Evolutionary conservation across 768 basidiomycete species (phyloP), one percentile per base, ranked within the genome.

Genomic region (Mycena crocata): DNA sequence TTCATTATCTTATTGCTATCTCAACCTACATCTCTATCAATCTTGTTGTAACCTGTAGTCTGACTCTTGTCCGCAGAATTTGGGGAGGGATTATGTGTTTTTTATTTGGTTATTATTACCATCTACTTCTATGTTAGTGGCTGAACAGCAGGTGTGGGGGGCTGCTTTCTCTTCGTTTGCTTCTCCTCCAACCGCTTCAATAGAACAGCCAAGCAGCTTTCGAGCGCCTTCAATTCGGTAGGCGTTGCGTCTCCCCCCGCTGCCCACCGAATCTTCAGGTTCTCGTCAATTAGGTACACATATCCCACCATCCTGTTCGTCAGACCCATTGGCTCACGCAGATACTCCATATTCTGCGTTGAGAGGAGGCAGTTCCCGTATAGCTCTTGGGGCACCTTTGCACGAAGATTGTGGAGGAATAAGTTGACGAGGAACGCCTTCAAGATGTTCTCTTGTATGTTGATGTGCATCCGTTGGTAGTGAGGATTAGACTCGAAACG

Each of bases 371-470:
- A 96, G 12, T 85, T 91, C 8, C 88, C 64, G 44, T 93, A 93
- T 37, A 90, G 78, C 44, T 86, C 81, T 61, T 80, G 71, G 0
- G 95, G 93, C 0, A 95, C 83, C 3, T 83, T 80, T 26, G 85
- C 81, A 57, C 92, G 90, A 24, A 99, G 86, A 23, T 89, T 87
- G 12, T 86, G 86, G n/a, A 91, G 78, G 81, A 96, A 97, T 59
- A 98, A 80, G 55, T 90, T 90, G 56, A 98, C 92, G 34, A 99
- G 88, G 75, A 96, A 87, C 1, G 93, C 93, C 81, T 98, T 98
- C 69, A 99, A 87, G 7, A 93, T 81, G 79, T 99, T 99, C 77
- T 95, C 93, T 80, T 99, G 97, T 30, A 97, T 84, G 78, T 99
- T 99, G 76, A 98, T 90, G 84, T 93, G 92, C 52, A 94, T 75